phyloP scores from a whole-genome alignment of 768 basidiomycete species.

The Roridomyces roridus region DNA sequence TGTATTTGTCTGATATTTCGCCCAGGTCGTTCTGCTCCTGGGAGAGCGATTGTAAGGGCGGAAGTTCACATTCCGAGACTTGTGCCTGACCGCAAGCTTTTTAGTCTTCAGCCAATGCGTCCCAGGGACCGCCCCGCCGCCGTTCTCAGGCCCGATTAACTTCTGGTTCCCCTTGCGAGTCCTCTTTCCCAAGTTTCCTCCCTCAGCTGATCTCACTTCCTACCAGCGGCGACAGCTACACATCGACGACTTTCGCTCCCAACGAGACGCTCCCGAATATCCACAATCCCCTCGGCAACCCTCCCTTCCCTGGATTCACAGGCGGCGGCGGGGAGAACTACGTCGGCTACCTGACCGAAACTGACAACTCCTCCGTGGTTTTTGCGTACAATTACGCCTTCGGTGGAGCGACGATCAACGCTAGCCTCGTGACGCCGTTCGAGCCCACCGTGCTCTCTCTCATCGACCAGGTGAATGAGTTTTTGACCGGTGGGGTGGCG shows the following conservation, averaged over 20 bases:
- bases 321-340: conserved; percentile 53
- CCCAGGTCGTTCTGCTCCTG: conserved; percentile 3
- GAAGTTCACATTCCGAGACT: not conserved
- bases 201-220: conserved; percentile 41
- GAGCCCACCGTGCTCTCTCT: conserved; percentile 56
- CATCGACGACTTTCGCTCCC: conserved; percentile 38
- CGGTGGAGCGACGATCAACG: conserved; percentile 70
- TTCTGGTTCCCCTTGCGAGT: conserved; percentile 24
- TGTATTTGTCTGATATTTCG: too few relatives aligned
- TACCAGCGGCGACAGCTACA: conserved; percentile 46
- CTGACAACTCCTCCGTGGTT: conserved; percentile 58
- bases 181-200: not conserved
- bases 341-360: conserved; percentile 59
- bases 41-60: conserved; percentile 35
- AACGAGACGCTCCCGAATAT: conserved; percentile 32
- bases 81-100: not conserved
- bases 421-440: conserved; percentile 60
- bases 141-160: conserved; percentile 39
- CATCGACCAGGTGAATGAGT: conserved; percentile 67
- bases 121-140: conserved; percentile 35
- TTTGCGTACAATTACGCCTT: conserved; percentile 72
- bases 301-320: conserved; percentile 43
- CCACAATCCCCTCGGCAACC: conserved; percentile 44
- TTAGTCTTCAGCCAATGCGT: conserved; percentile 50
- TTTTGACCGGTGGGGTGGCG: conserved; percentile 52